phyloP scores from a whole-genome alignment of 495 filamentous ascomycete genomes.

The Penicillium crystallinum region DNA sequence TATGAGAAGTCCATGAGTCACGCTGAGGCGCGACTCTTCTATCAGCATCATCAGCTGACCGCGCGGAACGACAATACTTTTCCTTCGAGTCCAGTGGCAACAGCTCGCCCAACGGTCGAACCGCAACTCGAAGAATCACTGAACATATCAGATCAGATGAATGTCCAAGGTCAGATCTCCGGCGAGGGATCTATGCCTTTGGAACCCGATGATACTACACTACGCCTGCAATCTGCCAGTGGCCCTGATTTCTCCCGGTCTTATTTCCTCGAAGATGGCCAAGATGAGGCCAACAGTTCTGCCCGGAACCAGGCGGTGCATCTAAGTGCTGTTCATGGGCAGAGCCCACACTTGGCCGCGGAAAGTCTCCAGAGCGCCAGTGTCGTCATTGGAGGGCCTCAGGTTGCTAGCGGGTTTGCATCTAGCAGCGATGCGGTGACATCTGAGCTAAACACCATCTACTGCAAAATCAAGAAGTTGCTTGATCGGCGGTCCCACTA shows the following conservation, averaged over 20 bases:
- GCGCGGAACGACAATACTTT: constrained; percentile 17
- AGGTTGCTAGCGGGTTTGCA: constrained; percentile 40
- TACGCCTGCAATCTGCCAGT: constrained; percentile 6
- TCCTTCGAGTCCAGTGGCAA: constrained; percentile 16
- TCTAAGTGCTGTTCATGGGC: constrained; percentile 43
- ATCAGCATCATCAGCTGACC: constrained; percentile 75
- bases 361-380: constrained; percentile 49
- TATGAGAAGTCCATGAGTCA: constrained; percentile 87
- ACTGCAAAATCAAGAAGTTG: constrained; percentile 77
- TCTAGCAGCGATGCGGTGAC: constrained; percentile 66
- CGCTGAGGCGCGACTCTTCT: constrained; percentile 89
- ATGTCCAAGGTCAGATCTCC: constrained; percentile 2
- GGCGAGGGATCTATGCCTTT: constrained; percentile 10
- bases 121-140: constrained; percentile 5
- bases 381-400: constrained; percentile 45
- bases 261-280: constrained; percentile 22
- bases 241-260: constrained; percentile 1
- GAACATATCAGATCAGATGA: background rate
- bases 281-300: constrained; percentile 39
- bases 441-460: constrained; percentile 77
- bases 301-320: constrained; percentile 42
- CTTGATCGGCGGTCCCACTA: constrained; percentile 85
- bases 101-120: constrained; percentile 11
- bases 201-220: constrained; percentile 8
- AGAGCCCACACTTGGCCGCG: constrained; percentile 38